Evolutionary conservation across 1,139 yeast species (phyloP).

Genomic region (Kodamaea plutei): DNA sequence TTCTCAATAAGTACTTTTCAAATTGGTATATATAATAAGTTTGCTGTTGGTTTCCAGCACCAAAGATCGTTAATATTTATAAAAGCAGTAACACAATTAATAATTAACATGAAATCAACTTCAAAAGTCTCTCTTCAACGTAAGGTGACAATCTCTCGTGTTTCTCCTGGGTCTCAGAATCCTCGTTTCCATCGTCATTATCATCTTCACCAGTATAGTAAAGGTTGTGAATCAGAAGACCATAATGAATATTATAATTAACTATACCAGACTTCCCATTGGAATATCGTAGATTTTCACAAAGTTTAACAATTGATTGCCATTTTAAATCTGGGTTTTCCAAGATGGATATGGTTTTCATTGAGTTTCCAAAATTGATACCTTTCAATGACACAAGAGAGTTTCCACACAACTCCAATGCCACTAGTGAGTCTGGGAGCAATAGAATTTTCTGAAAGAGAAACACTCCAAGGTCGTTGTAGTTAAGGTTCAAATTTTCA

Average conservation of each 20-base stretch:
- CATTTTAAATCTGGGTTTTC: background rate
- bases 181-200: background rate
- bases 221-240: background rate
- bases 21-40: no score
- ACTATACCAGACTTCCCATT: background rate
- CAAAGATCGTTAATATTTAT: no score
- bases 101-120: no score
- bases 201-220: background rate
- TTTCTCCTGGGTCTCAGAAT: background rate
- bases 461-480: background rate
- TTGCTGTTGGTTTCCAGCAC: no score
- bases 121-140: background rate
- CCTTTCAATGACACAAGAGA: background rate
- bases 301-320: background rate
- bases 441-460: background rate
- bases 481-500: background rate
- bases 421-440: background rate
- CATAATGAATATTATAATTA: slow-evolving; percentile 1
- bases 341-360: background rate
- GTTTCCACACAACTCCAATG: background rate
- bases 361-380: background rate
- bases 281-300: background rate
- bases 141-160: background rate
- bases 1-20: no score
- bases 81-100: no score